A percentile compares a stretch with the other conserved stretches of the same genome.
Evolutionary conservation across 2,329 filamentous ascomycete species (phyloP).

Genomic region (Venturia oleaginea): DNA sequence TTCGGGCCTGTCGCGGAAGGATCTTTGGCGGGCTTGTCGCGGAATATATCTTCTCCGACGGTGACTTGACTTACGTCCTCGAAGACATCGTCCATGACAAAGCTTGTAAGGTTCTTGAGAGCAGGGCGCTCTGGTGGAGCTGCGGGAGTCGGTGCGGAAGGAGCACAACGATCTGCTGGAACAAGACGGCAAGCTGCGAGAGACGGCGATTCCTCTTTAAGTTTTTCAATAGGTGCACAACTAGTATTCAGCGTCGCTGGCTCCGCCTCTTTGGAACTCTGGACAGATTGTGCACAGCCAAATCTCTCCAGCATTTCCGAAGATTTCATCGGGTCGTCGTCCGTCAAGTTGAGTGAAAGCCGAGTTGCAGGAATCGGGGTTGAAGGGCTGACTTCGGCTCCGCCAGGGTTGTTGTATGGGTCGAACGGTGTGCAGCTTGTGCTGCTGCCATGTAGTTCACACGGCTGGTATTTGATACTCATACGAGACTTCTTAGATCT

Average conservation of each 20-base stretch:
- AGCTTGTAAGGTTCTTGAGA: not conserved
- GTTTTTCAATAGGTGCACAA: not conserved
- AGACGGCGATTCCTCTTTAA: not conserved
- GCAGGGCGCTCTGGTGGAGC: not conserved
- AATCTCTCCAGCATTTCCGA: not conserved
- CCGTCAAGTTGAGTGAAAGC: too few relatives aligned
- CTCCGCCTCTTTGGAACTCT: not conserved
- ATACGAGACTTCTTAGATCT: not conserved
- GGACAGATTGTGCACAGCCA: not conserved
- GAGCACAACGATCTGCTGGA: not conserved
- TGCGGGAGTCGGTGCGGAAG: not conserved
- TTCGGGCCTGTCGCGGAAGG: not conserved
- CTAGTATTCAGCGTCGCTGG: not conserved
- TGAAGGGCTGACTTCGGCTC: not conserved
- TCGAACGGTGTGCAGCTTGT: not conserved
- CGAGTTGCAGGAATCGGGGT: not conserved
- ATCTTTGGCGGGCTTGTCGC: not conserved
- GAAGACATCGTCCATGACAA: constrained; percentile 6
- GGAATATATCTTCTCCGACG: not conserved
- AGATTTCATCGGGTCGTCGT: not conserved
- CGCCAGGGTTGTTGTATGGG: not conserved
- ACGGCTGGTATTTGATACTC: not conserved
- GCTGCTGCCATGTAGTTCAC: not conserved
- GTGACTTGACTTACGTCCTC: not conserved
- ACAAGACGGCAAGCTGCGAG: not conserved